A percentile compares a stretch with the other conserved stretches of the same genome.
phyloP scores from a whole-genome alignment of 768 basidiomycete species.

The Boletus bicolor region DNA sequence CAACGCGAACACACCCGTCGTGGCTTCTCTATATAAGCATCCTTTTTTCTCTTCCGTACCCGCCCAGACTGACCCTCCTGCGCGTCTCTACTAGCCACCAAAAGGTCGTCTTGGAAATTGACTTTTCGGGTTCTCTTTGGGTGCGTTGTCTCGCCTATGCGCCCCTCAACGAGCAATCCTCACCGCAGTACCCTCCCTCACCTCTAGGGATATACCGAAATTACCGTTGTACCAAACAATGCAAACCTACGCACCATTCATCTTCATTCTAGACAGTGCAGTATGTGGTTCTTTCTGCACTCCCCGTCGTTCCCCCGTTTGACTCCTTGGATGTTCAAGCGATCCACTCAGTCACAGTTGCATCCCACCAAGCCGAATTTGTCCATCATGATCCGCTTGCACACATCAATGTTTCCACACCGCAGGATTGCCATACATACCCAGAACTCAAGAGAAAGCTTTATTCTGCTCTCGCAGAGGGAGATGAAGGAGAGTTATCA shows the following conservation, averaged over 20 bases:
- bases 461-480: constrained; percentile 86
- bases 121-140: constrained; percentile 85
- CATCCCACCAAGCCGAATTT: constrained; percentile 71
- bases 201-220: constrained; percentile 85
- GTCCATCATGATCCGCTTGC: constrained; percentile 72
- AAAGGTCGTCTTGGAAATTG: constrained; percentile 91
- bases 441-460: constrained; percentile 91
- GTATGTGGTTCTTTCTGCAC: constrained; percentile 44
- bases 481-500: constrained; percentile 92
- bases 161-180: constrained; percentile 17
- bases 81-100: constrained; percentile 86
- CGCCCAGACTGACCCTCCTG: constrained; percentile 42
- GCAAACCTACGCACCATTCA: constrained; percentile 79
- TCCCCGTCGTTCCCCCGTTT: constrained; percentile 19
- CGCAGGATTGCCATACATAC: constrained; percentile 80
- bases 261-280: constrained; percentile 85
- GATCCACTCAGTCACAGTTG: constrained; percentile 71
- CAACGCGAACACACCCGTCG: constrained; percentile 77
- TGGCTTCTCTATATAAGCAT: constrained; percentile 88
- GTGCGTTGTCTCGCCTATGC: constrained; percentile 44
- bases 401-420: constrained; percentile 60
- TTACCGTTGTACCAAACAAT: constrained; percentile 80
- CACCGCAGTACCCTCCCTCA: constrained; percentile 14
- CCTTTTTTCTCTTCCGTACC: constrained; percentile 25
- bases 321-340: constrained; percentile 40